Conservation (phyloP, 345 rosid genomes). For the Limnanthes douglasii region DNA sequence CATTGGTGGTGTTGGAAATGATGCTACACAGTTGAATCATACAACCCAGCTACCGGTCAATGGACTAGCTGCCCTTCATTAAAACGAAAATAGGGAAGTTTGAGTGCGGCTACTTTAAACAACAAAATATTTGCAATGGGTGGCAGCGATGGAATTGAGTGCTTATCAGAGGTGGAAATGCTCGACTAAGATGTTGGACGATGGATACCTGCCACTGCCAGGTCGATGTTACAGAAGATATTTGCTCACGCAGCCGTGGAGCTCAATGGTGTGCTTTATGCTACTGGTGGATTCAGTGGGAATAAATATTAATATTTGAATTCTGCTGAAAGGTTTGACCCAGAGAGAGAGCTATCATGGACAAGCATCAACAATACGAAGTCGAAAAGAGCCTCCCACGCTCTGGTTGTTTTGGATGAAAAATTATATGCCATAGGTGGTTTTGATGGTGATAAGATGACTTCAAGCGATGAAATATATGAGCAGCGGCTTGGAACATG, state of each 20-base stretch:
- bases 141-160: constrained; percentile 37
- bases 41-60: constrained; percentile 25
- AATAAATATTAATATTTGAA: constrained; percentile 27
- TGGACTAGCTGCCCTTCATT: constrained; percentile 50
- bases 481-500: constrained; percentile 51
- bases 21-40: constrained; percentile 48
- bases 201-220: constrained; percentile 51
- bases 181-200: constrained; percentile 53
- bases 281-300: constrained; percentile 60
- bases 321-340: constrained; percentile 73
- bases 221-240: constrained; percentile 62
- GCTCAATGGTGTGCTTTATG: constrained; percentile 47
- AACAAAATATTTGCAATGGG: constrained; percentile 56
- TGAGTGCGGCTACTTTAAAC: constrained; percentile 41
- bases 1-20: constrained; percentile 67
- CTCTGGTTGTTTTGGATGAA: constrained; percentile 50
- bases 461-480: constrained; percentile 50
- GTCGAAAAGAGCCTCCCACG: constrained; percentile 47
- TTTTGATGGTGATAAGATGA: constrained; percentile 44
- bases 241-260: constrained; percentile 60
- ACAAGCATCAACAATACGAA: constrained; percentile 35
- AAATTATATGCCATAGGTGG: constrained; percentile 78
- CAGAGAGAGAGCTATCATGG: constrained; percentile 76
- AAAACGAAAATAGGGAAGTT: constrained; percentile 32
- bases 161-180: constrained; percentile 71